Evolutionary conservation across 78 protist species (phyloP).

Genomic region (Anaeramoeba ignava): DNA sequence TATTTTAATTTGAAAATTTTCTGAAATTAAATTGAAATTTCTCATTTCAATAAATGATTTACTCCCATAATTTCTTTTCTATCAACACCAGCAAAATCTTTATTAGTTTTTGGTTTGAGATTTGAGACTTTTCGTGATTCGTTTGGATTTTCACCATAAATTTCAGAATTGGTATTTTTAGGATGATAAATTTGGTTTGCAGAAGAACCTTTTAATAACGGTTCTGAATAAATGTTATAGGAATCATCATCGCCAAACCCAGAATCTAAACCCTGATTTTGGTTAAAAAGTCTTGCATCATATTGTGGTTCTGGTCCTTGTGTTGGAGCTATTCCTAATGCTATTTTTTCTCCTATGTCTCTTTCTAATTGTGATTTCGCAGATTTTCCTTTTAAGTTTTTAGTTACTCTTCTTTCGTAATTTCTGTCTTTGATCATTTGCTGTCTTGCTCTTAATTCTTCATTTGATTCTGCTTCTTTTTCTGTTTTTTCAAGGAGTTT

Average conservation of each 20-base stretch:
- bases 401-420: slow-evolving; percentile 31
- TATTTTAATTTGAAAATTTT: too few relatives aligned
- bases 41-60: too few relatives aligned
- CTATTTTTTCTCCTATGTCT: slow-evolving; percentile 73
- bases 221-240: slow-evolving; percentile 18
- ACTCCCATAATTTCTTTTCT: too few relatives aligned
- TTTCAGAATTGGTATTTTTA: too few relatives aligned
- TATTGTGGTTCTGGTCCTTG: slow-evolving; percentile 13
- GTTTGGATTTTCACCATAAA: too few relatives aligned
- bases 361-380: slow-evolving; percentile 44
- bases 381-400: slow-evolving; percentile 36
- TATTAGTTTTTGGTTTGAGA: too few relatives aligned
- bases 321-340: slow-evolving; percentile 55
- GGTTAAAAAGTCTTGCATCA: slow-evolving; percentile 83
- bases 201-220: slow-evolving; percentile 18
- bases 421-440: slow-evolving; percentile 30
- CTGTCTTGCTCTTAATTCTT: slow-evolving; percentile 43
- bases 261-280: slow-evolving; percentile 11
- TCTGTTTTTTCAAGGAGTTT: not conserved
- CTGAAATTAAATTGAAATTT: too few relatives aligned
- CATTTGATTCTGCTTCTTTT: not conserved
- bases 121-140: too few relatives aligned
- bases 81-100: too few relatives aligned
- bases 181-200: too few relatives aligned
- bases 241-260: slow-evolving; percentile 16